These are phyloP conservation scores for Beta vulgaris DNA, from an alignment of 148 eudicot genomes.

Conservation along the genomic window DNA sequence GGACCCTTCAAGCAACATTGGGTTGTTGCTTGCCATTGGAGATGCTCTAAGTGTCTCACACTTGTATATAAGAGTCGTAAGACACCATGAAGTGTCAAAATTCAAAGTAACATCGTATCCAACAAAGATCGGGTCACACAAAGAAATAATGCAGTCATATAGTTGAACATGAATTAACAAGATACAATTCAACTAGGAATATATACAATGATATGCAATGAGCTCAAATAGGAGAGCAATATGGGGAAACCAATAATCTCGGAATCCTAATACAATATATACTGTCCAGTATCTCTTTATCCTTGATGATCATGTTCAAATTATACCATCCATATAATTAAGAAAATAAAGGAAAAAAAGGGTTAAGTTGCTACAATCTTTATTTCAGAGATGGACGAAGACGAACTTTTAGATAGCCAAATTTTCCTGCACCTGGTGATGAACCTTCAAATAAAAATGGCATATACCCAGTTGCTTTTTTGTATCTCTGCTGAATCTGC, in stretches of 20 bases:
- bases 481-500: conserved; percentile 87
- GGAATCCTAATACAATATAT: neutral
- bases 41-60: too few relatives aligned
- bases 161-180: too few relatives aligned
- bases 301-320: neutral
- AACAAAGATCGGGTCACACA: neutral
- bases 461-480: conserved; percentile 72
- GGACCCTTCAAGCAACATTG: too few relatives aligned
- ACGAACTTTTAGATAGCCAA: conserved; percentile 78
- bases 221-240: neutral
- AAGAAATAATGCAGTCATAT: neutral
- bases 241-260: neutral
- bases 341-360: neutral
- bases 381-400: conserved; percentile 38
- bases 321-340: neutral
- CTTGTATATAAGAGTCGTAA: too few relatives aligned
- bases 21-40: too few relatives aligned
- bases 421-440: conserved; percentile 94
- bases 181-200: too few relatives aligned
- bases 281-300: neutral
- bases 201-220: neutral
- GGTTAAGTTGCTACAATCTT: neutral
- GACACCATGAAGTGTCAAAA: neutral
- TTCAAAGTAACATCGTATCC: neutral
- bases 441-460: conserved; percentile 92